Evolutionary conservation across 129 eudicot species (phyloP).

Genomic region (Cynara cardunculus): DNA sequence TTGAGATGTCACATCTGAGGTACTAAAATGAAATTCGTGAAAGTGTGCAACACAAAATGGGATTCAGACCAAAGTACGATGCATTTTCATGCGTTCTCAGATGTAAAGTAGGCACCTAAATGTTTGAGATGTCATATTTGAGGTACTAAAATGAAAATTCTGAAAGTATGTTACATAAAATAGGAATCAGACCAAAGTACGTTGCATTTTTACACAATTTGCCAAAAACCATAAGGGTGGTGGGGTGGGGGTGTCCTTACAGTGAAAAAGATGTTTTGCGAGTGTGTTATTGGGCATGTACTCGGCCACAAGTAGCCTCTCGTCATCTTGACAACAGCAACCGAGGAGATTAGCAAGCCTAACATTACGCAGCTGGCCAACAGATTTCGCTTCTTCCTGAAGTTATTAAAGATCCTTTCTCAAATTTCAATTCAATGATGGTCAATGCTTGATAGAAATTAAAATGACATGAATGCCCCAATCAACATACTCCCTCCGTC

Average conservation of each 20-base stretch:
- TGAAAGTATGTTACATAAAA: not conserved
- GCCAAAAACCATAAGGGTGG: not conserved
- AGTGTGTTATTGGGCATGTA: conserved; percentile 76
- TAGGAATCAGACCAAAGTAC: not conserved
- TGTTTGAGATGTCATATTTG: not conserved
- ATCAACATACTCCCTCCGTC: not conserved
- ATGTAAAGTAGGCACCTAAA: not conserved
- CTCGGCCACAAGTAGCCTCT: conserved; percentile 72
- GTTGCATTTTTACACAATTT: not conserved
- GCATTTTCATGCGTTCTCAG: no score
- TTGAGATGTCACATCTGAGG: no score
- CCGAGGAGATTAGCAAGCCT: conserved; percentile 76
- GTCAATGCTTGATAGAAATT: not conserved
- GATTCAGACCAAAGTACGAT: no score
- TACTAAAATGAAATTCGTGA: no score
- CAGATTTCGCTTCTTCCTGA: conserved; percentile 74
- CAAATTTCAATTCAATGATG: not conserved
- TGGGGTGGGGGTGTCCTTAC: conserved; percentile 30
- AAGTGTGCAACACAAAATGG: no score
- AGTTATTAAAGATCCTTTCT: conserved; percentile 3
- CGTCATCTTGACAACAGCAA: conserved; percentile 67
- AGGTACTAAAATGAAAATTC: not conserved
- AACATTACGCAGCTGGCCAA: conserved; percentile 51
- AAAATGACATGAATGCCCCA: not conserved
- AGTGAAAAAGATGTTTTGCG: conserved; percentile 78